These are phyloP conservation scores for Tylopilus intermedius DNA, from an alignment of 768 basidiomycete genomes.

Conservation along the genomic window DNA sequence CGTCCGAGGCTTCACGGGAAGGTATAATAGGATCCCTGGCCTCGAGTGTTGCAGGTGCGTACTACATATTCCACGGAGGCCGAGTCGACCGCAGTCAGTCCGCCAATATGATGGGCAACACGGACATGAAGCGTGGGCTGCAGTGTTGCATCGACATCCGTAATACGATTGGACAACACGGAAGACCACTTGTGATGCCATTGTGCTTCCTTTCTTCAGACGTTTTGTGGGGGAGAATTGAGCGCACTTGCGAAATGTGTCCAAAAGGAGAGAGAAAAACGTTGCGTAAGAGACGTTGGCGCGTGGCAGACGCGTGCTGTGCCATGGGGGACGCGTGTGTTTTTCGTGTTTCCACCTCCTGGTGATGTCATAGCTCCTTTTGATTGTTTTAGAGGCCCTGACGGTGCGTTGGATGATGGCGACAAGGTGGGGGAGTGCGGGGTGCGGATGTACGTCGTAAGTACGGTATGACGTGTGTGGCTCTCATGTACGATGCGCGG, in stretches of 20 bases:
- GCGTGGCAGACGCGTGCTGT: constrained; percentile 27
- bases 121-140: constrained; percentile 11
- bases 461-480: constrained; percentile 16
- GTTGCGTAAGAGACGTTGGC: constrained; percentile 6
- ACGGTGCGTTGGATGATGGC: constrained; percentile 10
- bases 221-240: not conserved
- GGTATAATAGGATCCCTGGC: constrained; percentile 2
- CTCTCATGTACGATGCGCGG: not conserved
- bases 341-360: constrained; percentile 8
- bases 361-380: constrained; percentile 17
- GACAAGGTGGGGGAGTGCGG: constrained; percentile 18
- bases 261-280: constrained; percentile 1
- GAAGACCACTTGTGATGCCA: constrained; percentile 2
- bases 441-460: constrained; percentile 1
- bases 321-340: constrained; percentile 26
- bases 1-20: constrained; percentile 13
- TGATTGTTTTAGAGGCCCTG: constrained; percentile 16
- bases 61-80: not conserved
- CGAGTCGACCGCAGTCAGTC: not conserved
- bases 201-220: constrained; percentile 5
- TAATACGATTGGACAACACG: not conserved
- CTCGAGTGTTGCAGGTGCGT: not conserved
- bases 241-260: not conserved
- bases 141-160: not conserved
- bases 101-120: not conserved